Evolutionary conservation across 1,284 basidiomycete species (phyloP).

Genomic region (Psilocybe mexicana): DNA sequence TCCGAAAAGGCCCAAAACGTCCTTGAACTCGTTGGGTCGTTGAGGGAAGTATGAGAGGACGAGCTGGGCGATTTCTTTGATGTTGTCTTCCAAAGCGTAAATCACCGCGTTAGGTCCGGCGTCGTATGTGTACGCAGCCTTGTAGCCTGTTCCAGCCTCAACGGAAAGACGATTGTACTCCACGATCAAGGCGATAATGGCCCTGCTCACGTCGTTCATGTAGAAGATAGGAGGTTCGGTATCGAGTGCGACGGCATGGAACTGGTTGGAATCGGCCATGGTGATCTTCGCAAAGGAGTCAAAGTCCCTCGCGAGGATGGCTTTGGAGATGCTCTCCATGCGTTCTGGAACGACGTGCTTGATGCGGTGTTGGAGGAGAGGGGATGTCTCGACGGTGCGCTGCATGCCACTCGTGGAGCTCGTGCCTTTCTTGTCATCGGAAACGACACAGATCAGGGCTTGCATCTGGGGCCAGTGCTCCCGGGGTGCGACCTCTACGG

Average conservation of each 20-base stretch:
- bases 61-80: slow-evolving; percentile 76
- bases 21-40: slow-evolving; percentile 63
- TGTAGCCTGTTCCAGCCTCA: slow-evolving; percentile 60
- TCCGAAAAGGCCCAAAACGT: slow-evolving; percentile 68
- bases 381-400: slow-evolving; percentile 90
- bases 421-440: slow-evolving; percentile 96
- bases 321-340: slow-evolving; percentile 81
- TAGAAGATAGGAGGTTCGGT: slow-evolving; percentile 98
- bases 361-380: slow-evolving; percentile 90
- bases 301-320: slow-evolving; percentile 85
- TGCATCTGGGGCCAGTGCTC: slow-evolving; percentile 95
- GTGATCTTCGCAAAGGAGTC: slow-evolving; percentile 88
- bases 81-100: slow-evolving; percentile 81
- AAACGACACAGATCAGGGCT: slow-evolving; percentile 97
- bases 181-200: slow-evolving; percentile 85
- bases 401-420: slow-evolving; percentile 97
- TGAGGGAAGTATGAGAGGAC: slow-evolving; percentile 87
- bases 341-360: slow-evolving; percentile 83
- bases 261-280: slow-evolving; percentile 97
- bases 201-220: slow-evolving; percentile 93
- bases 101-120: slow-evolving; percentile 99
- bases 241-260: slow-evolving; percentile 97
- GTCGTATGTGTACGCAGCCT: slow-evolving; percentile 97
- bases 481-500: slow-evolving; percentile 84
- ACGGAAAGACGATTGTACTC: slow-evolving; percentile 91